Evolutionary conservation across 306 rosid genomes (phyloP), one percentile per base, ranked within the genome.

Genomic region (Malus asiatica): DNA sequence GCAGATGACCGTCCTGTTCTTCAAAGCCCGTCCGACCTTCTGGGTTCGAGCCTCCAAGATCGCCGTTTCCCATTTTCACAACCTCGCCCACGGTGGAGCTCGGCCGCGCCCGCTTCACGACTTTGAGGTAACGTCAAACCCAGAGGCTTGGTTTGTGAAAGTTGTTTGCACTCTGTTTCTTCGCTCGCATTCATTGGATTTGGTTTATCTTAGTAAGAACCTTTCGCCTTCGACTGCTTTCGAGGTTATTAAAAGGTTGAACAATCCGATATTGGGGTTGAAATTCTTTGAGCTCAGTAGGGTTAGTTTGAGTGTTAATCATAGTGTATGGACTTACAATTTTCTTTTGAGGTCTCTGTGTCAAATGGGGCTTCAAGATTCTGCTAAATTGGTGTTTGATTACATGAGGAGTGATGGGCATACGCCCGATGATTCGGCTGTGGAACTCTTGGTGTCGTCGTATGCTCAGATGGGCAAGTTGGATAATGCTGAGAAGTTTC

Each of bases 91-190:
- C 25, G 83, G 79, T 64, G 88, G 79, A 70, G 73, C 84, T 58
- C 79, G 83, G 19, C 72, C 86, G 8, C 70, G 55, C 55, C 55
- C 55, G 55, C 55, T 51, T 51, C 6, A 51, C 20, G 55, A 90
- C 29, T 76, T 79, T 70, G 89, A 84, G 78, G 77, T 80, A n/a
- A 72, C 83, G 19, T 71, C 76, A 71, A 84, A 82, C 69, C 78
- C 93, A 42, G 92, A 89, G 68, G 80, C 88, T 75, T 93, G 97
- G 97, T 86, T 88, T 73, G 88, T 87, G 46, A 93, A 93, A 78
- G 86, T 91, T 69, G 90, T 90, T 20, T 90, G 86, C 51, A 88
- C 97, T 38, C 82, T 91, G 35, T 88, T 91, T 78, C 78, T 88
- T 75, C 85, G 87, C 42, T 87, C 86, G 35, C 79, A 81, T 75